phyloP scores from a whole-genome alignment of 495 filamentous ascomycete species.

The Lepraria neglecta region DNA sequence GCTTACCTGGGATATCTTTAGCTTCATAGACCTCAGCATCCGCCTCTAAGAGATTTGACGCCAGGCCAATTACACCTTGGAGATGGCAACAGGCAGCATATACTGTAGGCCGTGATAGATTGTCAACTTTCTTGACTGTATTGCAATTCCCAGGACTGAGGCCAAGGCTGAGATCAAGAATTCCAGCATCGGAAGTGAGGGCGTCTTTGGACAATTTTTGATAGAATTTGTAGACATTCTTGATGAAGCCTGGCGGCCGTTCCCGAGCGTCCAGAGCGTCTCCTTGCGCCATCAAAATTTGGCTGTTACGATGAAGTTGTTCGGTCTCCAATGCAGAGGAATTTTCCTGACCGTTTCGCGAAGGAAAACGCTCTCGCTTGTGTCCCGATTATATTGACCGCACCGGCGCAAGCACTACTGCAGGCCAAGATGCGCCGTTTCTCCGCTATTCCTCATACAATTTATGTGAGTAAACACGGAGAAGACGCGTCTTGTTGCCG shows the following conservation, averaged over 20 bases:
- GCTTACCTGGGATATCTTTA: slow-evolving; percentile 36
- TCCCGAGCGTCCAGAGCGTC: slow-evolving; percentile 52
- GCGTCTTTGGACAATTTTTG: slow-evolving; percentile 40
- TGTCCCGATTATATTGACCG: no score
- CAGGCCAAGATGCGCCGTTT: no score
- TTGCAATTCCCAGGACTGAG: slow-evolving; percentile 15
- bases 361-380: background rate
- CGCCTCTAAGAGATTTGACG: background rate
- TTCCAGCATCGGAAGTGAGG: slow-evolving; percentile 41
- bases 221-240: slow-evolving; percentile 60
- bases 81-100: slow-evolving; percentile 19
- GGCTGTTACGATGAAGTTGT: background rate
- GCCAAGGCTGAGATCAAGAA: slow-evolving; percentile 43
- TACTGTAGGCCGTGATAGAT: slow-evolving; percentile 4
- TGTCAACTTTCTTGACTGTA: slow-evolving; percentile 3
- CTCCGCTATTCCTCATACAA: no score
- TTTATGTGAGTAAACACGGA: no score
- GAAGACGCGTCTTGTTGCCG: no score
- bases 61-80: background rate
- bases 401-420: no score
- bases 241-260: slow-evolving; percentile 59
- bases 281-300: background rate
- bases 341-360: slow-evolving; percentile 35
- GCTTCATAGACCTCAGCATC: slow-evolving; percentile 18
- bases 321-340: no score